These are phyloP conservation scores for Blastobotrys arbuscula DNA, from an alignment of 1,139 yeast genomes.

Conservation along the genomic window DNA sequence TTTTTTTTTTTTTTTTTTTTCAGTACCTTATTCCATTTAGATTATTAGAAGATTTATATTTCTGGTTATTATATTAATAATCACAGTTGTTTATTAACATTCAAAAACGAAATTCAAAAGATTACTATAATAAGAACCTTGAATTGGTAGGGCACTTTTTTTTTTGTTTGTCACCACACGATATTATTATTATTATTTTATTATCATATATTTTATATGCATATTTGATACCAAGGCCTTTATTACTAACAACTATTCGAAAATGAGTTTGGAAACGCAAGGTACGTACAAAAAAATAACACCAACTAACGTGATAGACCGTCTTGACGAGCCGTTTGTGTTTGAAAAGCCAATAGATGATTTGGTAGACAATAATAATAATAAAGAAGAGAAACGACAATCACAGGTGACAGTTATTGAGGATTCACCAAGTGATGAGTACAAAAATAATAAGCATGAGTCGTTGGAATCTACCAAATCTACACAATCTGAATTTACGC, in stretches of 20 bases:
- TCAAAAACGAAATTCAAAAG: too few relatives aligned
- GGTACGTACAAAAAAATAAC: not conserved
- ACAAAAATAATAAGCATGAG: not conserved
- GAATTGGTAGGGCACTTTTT: not conserved
- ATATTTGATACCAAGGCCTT: too few relatives aligned
- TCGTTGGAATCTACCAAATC: not conserved
- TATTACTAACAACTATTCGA: too few relatives aligned
- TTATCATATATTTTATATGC: too few relatives aligned
- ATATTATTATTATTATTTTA: too few relatives aligned
- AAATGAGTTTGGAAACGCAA: conserved; percentile 9
- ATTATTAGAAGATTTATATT: too few relatives aligned
- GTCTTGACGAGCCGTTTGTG: conserved; percentile 20
- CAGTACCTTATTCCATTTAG: not conserved
- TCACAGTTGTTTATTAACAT: too few relatives aligned
- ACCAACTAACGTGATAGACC: conserved; percentile 1
- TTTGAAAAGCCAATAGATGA: conserved; percentile 10
- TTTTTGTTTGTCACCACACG: not conserved
- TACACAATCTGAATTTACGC: not conserved
- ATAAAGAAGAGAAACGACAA: not conserved
- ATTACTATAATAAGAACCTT: too few relatives aligned
- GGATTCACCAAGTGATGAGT: not conserved
- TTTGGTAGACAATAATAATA: not conserved
- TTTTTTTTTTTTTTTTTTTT: not conserved
- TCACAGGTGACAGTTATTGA: conserved; percentile 11
- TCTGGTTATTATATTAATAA: too few relatives aligned